Evolutionary conservation across 2,329 filamentous ascomycete species (phyloP).

Genomic region (Calycina herbarum): DNA sequence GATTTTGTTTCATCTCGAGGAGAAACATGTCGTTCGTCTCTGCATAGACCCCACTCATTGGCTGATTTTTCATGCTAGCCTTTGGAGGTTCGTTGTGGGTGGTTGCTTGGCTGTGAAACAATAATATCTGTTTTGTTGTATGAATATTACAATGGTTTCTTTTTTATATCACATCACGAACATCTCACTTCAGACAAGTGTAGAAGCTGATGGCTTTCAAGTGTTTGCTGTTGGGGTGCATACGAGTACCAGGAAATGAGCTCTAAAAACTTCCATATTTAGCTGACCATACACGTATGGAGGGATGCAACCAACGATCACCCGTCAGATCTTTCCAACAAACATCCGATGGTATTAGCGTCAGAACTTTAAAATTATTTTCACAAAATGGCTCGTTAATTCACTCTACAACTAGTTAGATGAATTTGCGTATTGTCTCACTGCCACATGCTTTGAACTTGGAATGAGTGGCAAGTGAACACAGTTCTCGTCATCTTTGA

Average conservation of each 20-base stretch:
- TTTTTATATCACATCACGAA: no score
- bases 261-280: background rate
- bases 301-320: background rate
- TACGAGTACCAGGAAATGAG: background rate
- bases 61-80: background rate
- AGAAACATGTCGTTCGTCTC: background rate
- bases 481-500: background rate
- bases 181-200: no score
- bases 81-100: background rate
- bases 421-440: background rate
- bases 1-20: background rate
- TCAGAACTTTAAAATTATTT: background rate
- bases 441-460: background rate
- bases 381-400: background rate
- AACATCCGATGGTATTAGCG: background rate
- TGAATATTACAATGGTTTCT: no score
- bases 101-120: no score
- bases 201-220: no score
- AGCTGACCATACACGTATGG: background rate
- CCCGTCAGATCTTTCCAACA: background rate
- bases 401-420: background rate
- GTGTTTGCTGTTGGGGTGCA: no score
- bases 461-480: background rate
- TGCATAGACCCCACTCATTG: background rate
- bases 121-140: no score